These are phyloP conservation scores for Leccinum subtestaceum DNA, from an alignment of 768 basidiomycete genomes.

Conservation along the genomic window DNA sequence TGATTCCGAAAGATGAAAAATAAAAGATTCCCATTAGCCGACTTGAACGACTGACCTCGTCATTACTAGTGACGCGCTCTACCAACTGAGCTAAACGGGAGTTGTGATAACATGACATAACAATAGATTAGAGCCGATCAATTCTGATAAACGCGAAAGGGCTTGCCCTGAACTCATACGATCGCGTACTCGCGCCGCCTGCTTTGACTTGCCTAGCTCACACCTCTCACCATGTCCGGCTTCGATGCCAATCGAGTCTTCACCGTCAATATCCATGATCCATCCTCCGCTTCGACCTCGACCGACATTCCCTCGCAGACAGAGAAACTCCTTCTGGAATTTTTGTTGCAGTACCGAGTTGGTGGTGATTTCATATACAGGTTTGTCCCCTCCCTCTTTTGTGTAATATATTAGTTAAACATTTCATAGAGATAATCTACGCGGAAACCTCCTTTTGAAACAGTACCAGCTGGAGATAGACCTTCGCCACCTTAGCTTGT, in stretches of 20 bases:
- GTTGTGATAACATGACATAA: not conserved
- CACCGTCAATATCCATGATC: slow-evolving; percentile 75
- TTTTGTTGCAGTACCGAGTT: slow-evolving; percentile 83
- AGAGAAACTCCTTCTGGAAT: slow-evolving; percentile 78
- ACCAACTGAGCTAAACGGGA: slow-evolving; percentile 48
- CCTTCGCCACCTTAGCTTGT: slow-evolving; percentile 72
- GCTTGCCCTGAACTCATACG: slow-evolving; percentile 26
- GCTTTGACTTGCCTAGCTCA: not conserved
- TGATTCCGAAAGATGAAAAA: slow-evolving; percentile 7
- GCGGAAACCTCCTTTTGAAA: slow-evolving; percentile 85
- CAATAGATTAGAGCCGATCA: not conserved
- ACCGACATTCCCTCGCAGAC: slow-evolving; percentile 78
- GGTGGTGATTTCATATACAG: slow-evolving; percentile 92
- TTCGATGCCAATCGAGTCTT: slow-evolving; percentile 83
- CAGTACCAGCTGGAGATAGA: slow-evolving; percentile 82
- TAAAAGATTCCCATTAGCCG: slow-evolving; percentile 37
- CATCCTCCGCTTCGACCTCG: slow-evolving; percentile 45
- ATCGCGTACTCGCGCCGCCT: slow-evolving; percentile 11
- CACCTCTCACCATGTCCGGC: slow-evolving; percentile 62
- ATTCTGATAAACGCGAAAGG: slow-evolving; percentile 26
- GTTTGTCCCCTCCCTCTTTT: slow-evolving; percentile 38
- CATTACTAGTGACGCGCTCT: slow-evolving; percentile 51
- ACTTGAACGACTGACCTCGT: slow-evolving; percentile 43
- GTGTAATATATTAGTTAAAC: not conserved
- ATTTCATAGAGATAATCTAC: slow-evolving; percentile 68